Evolutionary conservation across 2,329 filamentous ascomycete species (phyloP), one percentile per base, ranked within the genome.

Genomic region (Xylariaceae sp.): DNA sequence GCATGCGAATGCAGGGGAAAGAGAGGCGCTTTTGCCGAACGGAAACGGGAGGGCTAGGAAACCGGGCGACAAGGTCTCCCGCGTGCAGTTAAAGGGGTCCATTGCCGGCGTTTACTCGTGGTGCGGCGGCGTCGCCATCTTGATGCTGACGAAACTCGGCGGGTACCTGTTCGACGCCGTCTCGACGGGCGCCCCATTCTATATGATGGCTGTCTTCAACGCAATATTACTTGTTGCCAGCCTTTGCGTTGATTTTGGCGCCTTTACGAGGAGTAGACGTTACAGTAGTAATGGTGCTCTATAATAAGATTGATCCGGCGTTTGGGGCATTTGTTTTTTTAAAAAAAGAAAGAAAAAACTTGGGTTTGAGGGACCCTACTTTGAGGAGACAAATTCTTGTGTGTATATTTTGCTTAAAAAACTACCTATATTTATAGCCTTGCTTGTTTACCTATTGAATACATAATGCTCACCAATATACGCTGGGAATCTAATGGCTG

Each of bases 61-160:
- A 11, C 11, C 8, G 1, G 29, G 8, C 2, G 31, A 54, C n/a
- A 57, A 49, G 26, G 45, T 72, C 12, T 79, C 79, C 6, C 72
- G 80, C 11, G 77, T 83, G 39, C 73, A 77, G 32, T 80, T 97
- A 51, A 97, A 97, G 73, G 94, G 94, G 9, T 92, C 89, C 11
- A 94, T 99, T 62, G 92, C 94, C 0, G 94, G 94, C 2, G 86
- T 96, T 1, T 99, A 99, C 71, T 95, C 89, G 51, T 82, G 96
- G 59, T 91, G 87, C 53, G 94, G 94, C 8, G 94, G 92, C 11
- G 87, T 85, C 0, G 94, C 91, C 0, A 99, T 99, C 50, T 71
- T 99, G 52, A 72, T 97, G 4, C 79, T 99, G 12, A 97, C 94
- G 0, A 99, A 99, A 72, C 71, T 94, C 3, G 94, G 94, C 9